Base-by-base conservation (phyloP, 1,139 yeast species). In the Suhomyces guaymorum region DNA sequence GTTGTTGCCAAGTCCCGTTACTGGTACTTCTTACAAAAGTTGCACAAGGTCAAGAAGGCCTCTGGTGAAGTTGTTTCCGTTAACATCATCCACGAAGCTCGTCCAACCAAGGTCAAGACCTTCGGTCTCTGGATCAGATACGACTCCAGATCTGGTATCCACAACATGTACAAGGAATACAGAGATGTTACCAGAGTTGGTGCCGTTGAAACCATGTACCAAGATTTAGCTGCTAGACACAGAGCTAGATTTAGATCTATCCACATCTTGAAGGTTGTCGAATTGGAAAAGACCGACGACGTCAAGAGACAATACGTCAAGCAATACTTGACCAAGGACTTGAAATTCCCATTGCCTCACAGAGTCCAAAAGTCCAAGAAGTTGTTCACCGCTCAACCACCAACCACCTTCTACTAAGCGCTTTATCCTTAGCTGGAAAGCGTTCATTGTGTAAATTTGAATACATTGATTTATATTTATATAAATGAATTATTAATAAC, bases 111-210 rank as follows among this genome's bases (percentile, higher is more conserved):
- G 82, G 97, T 92, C 68, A 92, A 92, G 92, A 92, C 90, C 88
- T 92, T 89, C 70, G 98, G 97, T 80, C 74, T 94, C 79, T 92
- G 98, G 98, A 84, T 92, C 73, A 90, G 98, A 82, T 92, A 94
- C 88, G 98, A 94, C 73, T 92, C 99, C 58, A 94, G 98, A 84
- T 94, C 98, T 59, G 99, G 99, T 80, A 89, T 96, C 68, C 98
- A 94, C 95, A 92, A 92, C 95, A 92, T 92, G 97, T 92, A 92
- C 97, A 92, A 88, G 82, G 99, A 92, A 82, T 88, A 89, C 94
- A 90, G 98, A 78, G 98, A 92, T 64, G 95, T 90, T 61, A 78
- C 97, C 79, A 94, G 99, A 80, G 95, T 89, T 54, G 96, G 89
- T 73, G 98, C 98, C 61, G 97, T 92, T 68, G 96, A 87, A 74